Evolutionary conservation across 108 stramenopile species (phyloP).

Genomic region (Cyclotella atomus): DNA sequence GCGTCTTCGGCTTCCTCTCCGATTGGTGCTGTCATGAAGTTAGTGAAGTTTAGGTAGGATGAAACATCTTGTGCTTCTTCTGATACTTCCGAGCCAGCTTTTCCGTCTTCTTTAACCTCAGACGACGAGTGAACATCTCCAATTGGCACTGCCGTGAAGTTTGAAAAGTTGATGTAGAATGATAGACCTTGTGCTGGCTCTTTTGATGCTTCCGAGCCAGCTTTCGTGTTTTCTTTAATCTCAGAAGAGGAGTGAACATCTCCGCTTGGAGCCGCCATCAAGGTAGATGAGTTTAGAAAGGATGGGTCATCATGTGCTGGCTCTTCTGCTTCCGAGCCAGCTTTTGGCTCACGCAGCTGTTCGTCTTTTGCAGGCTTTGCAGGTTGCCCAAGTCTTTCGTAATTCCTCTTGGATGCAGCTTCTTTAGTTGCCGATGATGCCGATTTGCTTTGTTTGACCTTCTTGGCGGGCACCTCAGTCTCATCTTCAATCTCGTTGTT

Average conservation of each 20-base stretch:
- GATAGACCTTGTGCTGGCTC: background rate
- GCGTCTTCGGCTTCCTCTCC: too few relatives aligned
- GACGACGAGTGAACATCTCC: too few relatives aligned
- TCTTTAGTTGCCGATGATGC: background rate
- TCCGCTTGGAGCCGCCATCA: background rate
- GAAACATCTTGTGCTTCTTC: too few relatives aligned
- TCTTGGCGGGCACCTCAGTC: background rate
- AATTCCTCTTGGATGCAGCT: slow-evolving; percentile 20
- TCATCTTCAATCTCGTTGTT: background rate
- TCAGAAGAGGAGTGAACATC: background rate
- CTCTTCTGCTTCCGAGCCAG: too few relatives aligned
- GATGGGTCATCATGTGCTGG: background rate
- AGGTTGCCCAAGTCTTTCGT: slow-evolving; percentile 8
- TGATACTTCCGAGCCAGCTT: too few relatives aligned
- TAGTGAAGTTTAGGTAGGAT: too few relatives aligned
- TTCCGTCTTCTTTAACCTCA: too few relatives aligned
- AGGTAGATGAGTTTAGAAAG: background rate
- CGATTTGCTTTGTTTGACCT: background rate
- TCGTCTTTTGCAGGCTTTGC: background rate
- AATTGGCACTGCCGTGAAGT: too few relatives aligned
- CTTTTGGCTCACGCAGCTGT: too few relatives aligned
- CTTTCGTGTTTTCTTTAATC: background rate
- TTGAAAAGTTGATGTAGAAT: too few relatives aligned
- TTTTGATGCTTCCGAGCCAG: background rate
- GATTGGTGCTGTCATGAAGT: too few relatives aligned